A percentile compares a stretch with the other conserved stretches of the same genome.
Evolutionary conservation across 2,329 filamentous ascomycete genomes (phyloP).

Genomic region (Trichoderma afroharzianum): DNA sequence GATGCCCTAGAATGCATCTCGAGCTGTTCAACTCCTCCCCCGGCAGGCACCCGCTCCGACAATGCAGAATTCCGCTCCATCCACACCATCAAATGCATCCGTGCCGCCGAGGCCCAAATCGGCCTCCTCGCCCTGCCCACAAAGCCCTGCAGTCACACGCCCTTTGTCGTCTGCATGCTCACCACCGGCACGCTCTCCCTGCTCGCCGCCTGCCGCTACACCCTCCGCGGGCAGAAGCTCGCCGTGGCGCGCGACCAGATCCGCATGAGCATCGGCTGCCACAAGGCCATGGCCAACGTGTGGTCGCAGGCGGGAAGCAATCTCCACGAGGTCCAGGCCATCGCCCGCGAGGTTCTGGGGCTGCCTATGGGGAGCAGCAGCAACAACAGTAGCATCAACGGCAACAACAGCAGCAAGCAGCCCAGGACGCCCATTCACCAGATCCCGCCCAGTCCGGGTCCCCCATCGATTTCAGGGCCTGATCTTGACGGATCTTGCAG

Average conservation of each 20-base stretch:
- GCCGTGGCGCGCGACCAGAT: constrained; percentile 39
- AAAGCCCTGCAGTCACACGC: constrained; percentile 34
- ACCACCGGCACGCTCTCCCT: constrained; percentile 35
- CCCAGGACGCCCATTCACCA: not conserved
- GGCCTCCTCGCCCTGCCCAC: constrained; percentile 36
- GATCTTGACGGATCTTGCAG: not conserved
- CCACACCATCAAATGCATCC: constrained; percentile 38
- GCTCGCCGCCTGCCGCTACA: constrained; percentile 36
- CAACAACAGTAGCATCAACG: not conserved
- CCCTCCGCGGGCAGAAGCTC: constrained; percentile 32
- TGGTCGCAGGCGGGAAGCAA: constrained; percentile 37
- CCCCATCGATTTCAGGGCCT: not conserved
- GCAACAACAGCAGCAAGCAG: not conserved
- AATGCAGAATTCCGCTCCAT: constrained; percentile 31
- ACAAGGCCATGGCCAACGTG: constrained; percentile 34
- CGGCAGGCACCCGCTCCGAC: constrained; percentile 7
- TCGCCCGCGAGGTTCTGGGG: constrained; percentile 32
- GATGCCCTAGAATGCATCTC: constrained; percentile 37
- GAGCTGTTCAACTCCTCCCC: constrained; percentile 31
- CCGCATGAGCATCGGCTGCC: constrained; percentile 39
- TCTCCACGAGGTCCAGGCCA: constrained; percentile 38
- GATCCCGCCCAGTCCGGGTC: not conserved
- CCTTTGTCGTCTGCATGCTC: constrained; percentile 41
- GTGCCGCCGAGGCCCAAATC: constrained; percentile 37
- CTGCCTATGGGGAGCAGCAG: not conserved